Evolutionary conservation across 2,329 filamentous ascomycete genomes (phyloP).

Genomic region (Paracamarosporium sp.): DNA sequence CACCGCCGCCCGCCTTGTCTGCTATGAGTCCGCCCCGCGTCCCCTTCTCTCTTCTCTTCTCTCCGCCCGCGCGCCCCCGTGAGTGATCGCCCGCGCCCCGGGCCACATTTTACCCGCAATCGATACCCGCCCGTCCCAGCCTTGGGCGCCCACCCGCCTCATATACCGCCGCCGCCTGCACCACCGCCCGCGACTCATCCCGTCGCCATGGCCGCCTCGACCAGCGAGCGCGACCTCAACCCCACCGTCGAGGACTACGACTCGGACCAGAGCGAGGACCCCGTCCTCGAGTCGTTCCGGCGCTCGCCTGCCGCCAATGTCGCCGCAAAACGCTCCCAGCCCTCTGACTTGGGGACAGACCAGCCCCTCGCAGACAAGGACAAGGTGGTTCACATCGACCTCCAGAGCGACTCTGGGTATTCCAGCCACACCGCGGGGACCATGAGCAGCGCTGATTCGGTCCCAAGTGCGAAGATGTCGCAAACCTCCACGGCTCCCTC

Average conservation of each 20-base stretch:
- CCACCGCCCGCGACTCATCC: slow-evolving; percentile 9
- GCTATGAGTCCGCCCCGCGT: slow-evolving; percentile 7
- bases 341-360: slow-evolving; percentile 42
- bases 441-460: slow-evolving; percentile 60
- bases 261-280: slow-evolving; percentile 45
- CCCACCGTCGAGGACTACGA: slow-evolving; percentile 49
- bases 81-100: slow-evolving; percentile 16
- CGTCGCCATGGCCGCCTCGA: slow-evolving; percentile 26
- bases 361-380: slow-evolving; percentile 33
- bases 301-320: slow-evolving; percentile 60
- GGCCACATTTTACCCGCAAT: slow-evolving; percentile 23
- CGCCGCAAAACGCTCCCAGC: slow-evolving; percentile 55
- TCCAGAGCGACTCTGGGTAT: slow-evolving; percentile 68
- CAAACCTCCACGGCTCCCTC: slow-evolving; percentile 30
- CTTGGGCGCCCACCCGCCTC: slow-evolving; percentile 4
- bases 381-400: slow-evolving; percentile 50
- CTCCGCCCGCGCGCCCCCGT: slow-evolving; percentile 11
- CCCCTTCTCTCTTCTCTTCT: slow-evolving; percentile 1
- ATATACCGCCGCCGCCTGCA: slow-evolving; percentile 2
- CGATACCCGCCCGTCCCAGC: slow-evolving; percentile 19
- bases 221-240: slow-evolving; percentile 22
- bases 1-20: background rate
- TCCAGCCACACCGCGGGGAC: slow-evolving; percentile 64
- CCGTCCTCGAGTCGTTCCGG: slow-evolving; percentile 30
- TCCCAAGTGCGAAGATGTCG: slow-evolving; percentile 46